A percentile compares a stretch with the other conserved stretches of the same genome.
Evolutionary conservation across 2,329 filamentous ascomycete species (phyloP).

Genomic region (Aureobasidium sp.): DNA sequence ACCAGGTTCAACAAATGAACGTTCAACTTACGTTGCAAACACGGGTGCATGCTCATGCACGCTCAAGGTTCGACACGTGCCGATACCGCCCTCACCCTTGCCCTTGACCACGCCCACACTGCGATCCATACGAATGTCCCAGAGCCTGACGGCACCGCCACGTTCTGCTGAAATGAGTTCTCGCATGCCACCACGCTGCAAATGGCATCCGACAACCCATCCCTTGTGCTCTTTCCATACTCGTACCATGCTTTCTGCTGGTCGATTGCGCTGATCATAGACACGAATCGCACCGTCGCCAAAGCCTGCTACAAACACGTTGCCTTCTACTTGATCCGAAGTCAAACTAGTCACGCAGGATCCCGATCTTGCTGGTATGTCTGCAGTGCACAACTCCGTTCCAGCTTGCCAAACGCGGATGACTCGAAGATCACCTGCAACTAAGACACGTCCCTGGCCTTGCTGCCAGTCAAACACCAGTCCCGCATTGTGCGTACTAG

Average conservation of each 20-base stretch:
- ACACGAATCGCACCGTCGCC: constrained; percentile 91
- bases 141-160: constrained; percentile 88
- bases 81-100: constrained; percentile 46
- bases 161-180: constrained; percentile 86
- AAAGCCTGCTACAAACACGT: constrained; percentile 92
- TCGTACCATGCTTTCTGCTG: constrained; percentile 86
- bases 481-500: constrained; percentile 77
- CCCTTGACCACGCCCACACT: constrained; percentile 63
- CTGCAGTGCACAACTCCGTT: constrained; percentile 82
- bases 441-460: constrained; percentile 88
- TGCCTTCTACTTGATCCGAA: constrained; percentile 94
- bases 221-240: constrained; percentile 95
- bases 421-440: constrained; percentile 90
- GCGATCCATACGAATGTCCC: constrained; percentile 82
- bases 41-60: constrained; percentile 96
- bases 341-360: constrained; percentile 95
- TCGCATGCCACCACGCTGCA: constrained; percentile 89
- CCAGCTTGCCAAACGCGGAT: constrained; percentile 96
- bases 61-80: constrained; percentile 75
- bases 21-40: constrained; percentile 60
- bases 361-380: constrained; percentile 89
- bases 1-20: neutral
- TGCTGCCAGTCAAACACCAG: constrained; percentile 99
- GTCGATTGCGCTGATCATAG: constrained; percentile 75
- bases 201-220: constrained; percentile 93